phyloP scores from a whole-genome alignment of 73 alveolate genomes.

The Paramecium tetraurelia region DNA sequence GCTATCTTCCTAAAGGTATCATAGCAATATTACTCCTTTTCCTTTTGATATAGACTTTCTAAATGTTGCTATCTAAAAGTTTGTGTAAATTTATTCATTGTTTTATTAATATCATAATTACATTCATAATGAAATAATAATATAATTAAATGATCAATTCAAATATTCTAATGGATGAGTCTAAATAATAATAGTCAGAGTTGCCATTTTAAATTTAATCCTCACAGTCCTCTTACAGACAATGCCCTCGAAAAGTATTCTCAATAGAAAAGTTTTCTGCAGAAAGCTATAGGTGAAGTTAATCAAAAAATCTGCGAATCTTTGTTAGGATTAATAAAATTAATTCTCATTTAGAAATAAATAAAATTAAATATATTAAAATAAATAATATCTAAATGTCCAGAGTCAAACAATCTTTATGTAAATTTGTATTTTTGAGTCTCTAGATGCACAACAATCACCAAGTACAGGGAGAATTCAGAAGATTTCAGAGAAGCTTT shows the following conservation, averaged over 20 bases:
- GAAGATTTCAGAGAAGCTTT: slow-evolving; percentile 52
- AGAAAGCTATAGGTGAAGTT: too few relatives aligned
- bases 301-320: background rate
- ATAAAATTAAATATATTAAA: background rate
- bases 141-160: background rate
- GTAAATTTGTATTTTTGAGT: background rate
- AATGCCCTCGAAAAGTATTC: background rate
- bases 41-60: background rate
- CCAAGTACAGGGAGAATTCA: slow-evolving; percentile 30
- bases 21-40: background rate
- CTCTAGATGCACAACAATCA: background rate
- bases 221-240: background rate
- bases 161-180: background rate
- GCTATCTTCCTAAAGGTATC: background rate
- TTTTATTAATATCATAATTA: background rate
- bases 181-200: background rate
- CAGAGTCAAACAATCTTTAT: background rate
- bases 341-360: background rate
- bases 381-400: background rate
- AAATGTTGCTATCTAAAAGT: background rate
- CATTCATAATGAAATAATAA: background rate
- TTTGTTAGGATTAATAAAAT: background rate
- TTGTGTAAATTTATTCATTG: slow-evolving; percentile 5
- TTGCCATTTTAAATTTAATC: background rate
- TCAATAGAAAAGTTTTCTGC: too few relatives aligned